Evolutionary conservation across 192 early-diverging fungal genomes (phyloP).

Genomic region (Rhizophagus prolifer): DNA sequence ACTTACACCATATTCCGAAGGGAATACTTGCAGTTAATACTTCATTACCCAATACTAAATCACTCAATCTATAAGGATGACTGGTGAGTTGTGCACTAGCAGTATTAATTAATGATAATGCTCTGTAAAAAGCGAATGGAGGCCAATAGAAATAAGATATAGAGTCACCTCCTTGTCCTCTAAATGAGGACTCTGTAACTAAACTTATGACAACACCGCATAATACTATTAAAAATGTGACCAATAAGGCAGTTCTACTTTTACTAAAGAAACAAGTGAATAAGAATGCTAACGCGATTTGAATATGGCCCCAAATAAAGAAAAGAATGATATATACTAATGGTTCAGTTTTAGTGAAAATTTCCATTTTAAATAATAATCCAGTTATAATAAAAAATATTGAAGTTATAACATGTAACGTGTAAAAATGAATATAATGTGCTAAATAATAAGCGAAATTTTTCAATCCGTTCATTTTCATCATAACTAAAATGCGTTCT

Average conservation of each 20-base stretch:
- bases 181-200: constrained; percentile 47
- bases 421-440: constrained; percentile 63
- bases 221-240: constrained; percentile 63
- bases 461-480: constrained; percentile 73
- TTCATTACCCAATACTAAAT: constrained; percentile 52
- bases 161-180: constrained; percentile 34
- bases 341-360: constrained; percentile 59
- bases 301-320: constrained; percentile 66
- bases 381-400: constrained; percentile 66
- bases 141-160: constrained; percentile 64
- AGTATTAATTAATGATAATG: constrained; percentile 52
- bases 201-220: constrained; percentile 65
- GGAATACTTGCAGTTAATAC: constrained; percentile 56
- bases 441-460: constrained; percentile 58
- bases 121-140: constrained; percentile 69
- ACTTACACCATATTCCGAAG: constrained; percentile 63
- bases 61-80: constrained; percentile 55
- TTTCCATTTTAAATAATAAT: constrained; percentile 51
- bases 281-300: constrained; percentile 67
- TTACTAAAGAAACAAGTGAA: constrained; percentile 61
- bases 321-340: constrained; percentile 55
- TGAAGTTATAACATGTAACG: constrained; percentile 58
- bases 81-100: constrained; percentile 42
- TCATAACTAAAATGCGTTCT: constrained; percentile 66
- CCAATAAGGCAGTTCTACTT: constrained; percentile 57